Evolutionary conservation across 2,329 filamentous ascomycete genomes (phyloP).

Genomic region (Lasiodiplodia hormozganensis): DNA sequence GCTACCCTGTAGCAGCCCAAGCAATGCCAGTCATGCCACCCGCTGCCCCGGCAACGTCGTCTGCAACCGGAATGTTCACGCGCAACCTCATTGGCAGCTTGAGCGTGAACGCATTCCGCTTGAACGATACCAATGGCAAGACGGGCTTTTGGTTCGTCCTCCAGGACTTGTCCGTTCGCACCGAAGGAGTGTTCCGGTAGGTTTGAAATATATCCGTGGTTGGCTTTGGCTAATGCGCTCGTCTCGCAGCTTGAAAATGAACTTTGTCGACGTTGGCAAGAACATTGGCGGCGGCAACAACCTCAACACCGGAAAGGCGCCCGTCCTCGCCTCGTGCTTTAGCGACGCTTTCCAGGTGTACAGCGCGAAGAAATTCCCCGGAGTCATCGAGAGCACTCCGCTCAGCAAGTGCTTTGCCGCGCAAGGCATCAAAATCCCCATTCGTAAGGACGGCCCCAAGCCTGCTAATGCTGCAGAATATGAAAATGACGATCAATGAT

Average conservation of each 20-base stretch:
- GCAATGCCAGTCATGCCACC: slow-evolving; percentile 21
- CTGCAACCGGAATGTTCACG: slow-evolving; percentile 85
- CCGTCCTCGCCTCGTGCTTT: slow-evolving; percentile 84
- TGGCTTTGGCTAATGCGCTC: slow-evolving; percentile 32
- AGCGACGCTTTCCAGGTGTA: slow-evolving; percentile 92
- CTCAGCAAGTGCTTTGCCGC: slow-evolving; percentile 91
- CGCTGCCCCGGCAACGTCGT: slow-evolving; percentile 45
- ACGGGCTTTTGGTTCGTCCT: slow-evolving; percentile 96
- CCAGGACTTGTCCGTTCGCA: slow-evolving; percentile 92
- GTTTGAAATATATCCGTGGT: slow-evolving; percentile 33
- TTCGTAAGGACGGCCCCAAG: slow-evolving; percentile 79
- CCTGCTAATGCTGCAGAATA: slow-evolving; percentile 51
- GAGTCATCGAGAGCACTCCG: slow-evolving; percentile 90
- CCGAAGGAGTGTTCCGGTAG: slow-evolving; percentile 89
- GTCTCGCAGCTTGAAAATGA: slow-evolving; percentile 65
- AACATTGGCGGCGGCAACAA: slow-evolving; percentile 46
- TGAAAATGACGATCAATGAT: slow-evolving; percentile 46
- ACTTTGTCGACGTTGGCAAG: slow-evolving; percentile 83
- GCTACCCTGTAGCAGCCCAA: slow-evolving; percentile 16
- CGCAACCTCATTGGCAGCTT: slow-evolving; percentile 93
- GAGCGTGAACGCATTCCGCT: slow-evolving; percentile 83
- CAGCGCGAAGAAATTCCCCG: slow-evolving; percentile 97
- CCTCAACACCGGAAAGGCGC: slow-evolving; percentile 77
- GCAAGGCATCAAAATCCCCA: slow-evolving; percentile 96
- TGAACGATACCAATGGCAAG: slow-evolving; percentile 79